Conservation (phyloP, 306 rosid genomes). For the Sesbania bispinosa region DNA sequence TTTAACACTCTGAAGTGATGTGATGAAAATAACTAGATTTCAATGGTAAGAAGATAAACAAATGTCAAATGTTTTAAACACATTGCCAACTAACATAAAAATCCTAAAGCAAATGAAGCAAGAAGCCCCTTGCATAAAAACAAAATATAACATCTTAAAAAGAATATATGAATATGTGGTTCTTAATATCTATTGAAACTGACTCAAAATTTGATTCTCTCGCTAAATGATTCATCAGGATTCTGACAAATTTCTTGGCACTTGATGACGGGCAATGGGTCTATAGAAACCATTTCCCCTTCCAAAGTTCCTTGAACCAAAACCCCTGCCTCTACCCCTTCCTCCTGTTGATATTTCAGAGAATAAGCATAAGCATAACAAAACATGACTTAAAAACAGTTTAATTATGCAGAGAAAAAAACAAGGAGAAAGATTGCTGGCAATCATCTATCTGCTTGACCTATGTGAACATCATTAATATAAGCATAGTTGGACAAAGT, state of each 20-base stretch:
- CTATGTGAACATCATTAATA: too few relatives aligned
- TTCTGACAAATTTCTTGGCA: constrained; percentile 40
- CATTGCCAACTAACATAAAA: constrained; percentile 15
- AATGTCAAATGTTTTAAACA: constrained; percentile 24
- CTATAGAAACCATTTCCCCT: constrained; percentile 64
- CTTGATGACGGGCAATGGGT: constrained; percentile 42
- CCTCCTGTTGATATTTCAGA: constrained; percentile 52
- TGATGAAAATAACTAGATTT: neutral
- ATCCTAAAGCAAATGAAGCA: constrained; percentile 6
- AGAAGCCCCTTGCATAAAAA: constrained; percentile 20
- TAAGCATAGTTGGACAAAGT: too few relatives aligned
- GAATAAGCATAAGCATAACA: neutral
- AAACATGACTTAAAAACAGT: neutral
- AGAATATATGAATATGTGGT: constrained; percentile 25
- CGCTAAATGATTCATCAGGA: constrained; percentile 30
- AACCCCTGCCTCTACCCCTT: constrained; percentile 79
- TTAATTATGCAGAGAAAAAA: neutral
- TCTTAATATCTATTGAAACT: constrained; percentile 22
- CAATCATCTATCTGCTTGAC: neutral
- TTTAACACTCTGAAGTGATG: neutral
- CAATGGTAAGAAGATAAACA: neutral
- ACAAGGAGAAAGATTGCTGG: neutral
- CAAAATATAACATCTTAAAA: constrained; percentile 1
- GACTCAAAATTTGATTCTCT: constrained; percentile 15
- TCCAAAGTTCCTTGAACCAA: constrained; percentile 39